Evolutionary conservation across 495 filamentous ascomycete species (phyloP).

Genomic region (Penicillium odoratum): DNA sequence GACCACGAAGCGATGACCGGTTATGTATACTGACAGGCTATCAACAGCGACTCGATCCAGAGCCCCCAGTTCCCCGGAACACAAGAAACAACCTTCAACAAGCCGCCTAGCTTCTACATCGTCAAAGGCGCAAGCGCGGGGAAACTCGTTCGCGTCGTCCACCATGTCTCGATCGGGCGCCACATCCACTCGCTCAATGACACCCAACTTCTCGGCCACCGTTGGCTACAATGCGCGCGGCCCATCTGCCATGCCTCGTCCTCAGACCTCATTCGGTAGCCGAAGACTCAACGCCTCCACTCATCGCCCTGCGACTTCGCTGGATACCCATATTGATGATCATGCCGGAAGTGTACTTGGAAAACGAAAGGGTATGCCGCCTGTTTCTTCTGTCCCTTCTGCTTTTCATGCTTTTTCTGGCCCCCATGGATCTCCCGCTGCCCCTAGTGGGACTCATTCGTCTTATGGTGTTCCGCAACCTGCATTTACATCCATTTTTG

Average conservation of each 20-base stretch:
- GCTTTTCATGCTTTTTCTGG: slow-evolving; percentile 15
- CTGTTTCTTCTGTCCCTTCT: slow-evolving; percentile 27
- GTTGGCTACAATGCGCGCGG: slow-evolving; percentile 55
- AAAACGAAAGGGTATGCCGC: slow-evolving; percentile 70
- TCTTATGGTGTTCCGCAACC: not conserved
- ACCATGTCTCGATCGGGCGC: slow-evolving; percentile 46
- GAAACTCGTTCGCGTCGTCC: slow-evolving; percentile 45
- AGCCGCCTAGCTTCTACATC: slow-evolving; percentile 33
- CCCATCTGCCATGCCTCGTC: slow-evolving; percentile 43
- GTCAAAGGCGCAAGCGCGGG: slow-evolving; percentile 39
- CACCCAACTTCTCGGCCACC: slow-evolving; percentile 55
- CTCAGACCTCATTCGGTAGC: slow-evolving; percentile 47
- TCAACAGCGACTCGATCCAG: slow-evolving; percentile 53
- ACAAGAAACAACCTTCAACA: slow-evolving; percentile 37
- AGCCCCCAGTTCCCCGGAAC: slow-evolving; percentile 49
- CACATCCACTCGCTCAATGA: slow-evolving; percentile 50
- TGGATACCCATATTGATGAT: slow-evolving; percentile 56
- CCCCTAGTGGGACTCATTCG: not conserved
- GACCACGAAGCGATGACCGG: not conserved
- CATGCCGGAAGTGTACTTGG: slow-evolving; percentile 42
- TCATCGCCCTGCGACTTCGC: slow-evolving; percentile 59
- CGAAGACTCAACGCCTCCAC: slow-evolving; percentile 45
- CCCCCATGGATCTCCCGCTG: slow-evolving; percentile 20
- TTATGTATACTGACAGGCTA: not conserved
- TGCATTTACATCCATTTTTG: not conserved